phyloP scores from a whole-genome alignment of 2,329 filamentous ascomycete species.

The Mycosphaerella arachidis region DNA sequence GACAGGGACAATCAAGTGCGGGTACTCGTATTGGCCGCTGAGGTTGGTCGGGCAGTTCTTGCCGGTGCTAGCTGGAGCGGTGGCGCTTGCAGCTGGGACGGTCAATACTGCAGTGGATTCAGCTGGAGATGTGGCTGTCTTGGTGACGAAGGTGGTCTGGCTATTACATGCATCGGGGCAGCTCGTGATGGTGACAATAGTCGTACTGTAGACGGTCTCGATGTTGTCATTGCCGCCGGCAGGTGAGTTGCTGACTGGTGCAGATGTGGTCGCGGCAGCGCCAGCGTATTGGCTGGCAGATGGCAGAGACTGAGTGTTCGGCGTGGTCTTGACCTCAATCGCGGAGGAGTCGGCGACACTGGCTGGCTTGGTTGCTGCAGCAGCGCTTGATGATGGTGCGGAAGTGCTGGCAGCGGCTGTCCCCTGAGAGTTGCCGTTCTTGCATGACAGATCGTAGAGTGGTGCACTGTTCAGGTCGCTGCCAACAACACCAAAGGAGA shows the following conservation, averaged over 20 bases:
- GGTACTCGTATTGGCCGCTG: constrained; percentile 41
- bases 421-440: constrained; percentile 40
- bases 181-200: constrained; percentile 20
- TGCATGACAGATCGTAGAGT: constrained; percentile 28
- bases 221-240: constrained; percentile 5
- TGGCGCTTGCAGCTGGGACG: not conserved
- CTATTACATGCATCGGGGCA: constrained; percentile 9
- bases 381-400: constrained; percentile 10
- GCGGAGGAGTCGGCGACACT: constrained; percentile 2
- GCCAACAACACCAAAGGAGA: constrained; percentile 17
- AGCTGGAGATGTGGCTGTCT: constrained; percentile 1
- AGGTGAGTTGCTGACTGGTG: too few relatives aligned
- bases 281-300: too few relatives aligned
- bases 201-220: constrained; percentile 15
- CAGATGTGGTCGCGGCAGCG: too few relatives aligned
- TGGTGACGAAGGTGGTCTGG: not conserved
- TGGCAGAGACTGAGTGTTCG: not conserved
- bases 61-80: constrained; percentile 2
- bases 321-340: constrained; percentile 1
- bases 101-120: constrained; percentile 1
- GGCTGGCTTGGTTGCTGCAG: not conserved
- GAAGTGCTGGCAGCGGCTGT: constrained; percentile 8
- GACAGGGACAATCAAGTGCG: constrained; percentile 60
- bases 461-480: constrained; percentile 35
- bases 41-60: constrained; percentile 31